phyloP scores from a whole-genome alignment of 352 stramenopile species.

The Elongisporangium anandrum region DNA sequence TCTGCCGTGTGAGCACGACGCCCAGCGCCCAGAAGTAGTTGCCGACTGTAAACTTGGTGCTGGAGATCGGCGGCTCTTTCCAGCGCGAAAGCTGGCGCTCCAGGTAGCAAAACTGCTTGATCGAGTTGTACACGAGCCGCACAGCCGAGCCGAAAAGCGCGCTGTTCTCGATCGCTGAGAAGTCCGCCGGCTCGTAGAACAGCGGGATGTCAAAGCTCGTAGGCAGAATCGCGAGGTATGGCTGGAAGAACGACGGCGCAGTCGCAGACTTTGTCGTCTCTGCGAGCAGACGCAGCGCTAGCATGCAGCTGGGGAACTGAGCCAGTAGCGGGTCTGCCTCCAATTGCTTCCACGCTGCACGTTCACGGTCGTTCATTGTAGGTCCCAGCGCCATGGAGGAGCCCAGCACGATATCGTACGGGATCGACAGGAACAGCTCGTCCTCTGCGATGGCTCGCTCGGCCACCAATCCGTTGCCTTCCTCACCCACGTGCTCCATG shows the following conservation, averaged over 20 bases:
- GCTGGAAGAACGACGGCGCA: conserved; percentile 30
- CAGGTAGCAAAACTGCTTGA: conserved; percentile 62
- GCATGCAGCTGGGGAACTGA: conserved; percentile 32
- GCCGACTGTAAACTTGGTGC: conserved; percentile 33
- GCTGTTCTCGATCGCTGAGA: conserved; percentile 33
- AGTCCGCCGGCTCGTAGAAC: conserved; percentile 39
- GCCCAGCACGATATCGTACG: conserved; percentile 25
- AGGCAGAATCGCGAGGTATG: conserved; percentile 45
- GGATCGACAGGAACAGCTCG: conserved; percentile 27
- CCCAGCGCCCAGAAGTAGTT: conserved; percentile 57
- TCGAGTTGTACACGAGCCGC: conserved; percentile 49
- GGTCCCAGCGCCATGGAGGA: conserved; percentile 17
- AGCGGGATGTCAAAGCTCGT: conserved; percentile 40
- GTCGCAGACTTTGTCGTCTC: conserved; percentile 18
- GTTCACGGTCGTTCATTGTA: conserved; percentile 1
- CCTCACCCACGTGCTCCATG: conserved; percentile 17
- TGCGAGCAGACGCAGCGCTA: conserved; percentile 34
- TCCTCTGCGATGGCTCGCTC: conserved; percentile 14
- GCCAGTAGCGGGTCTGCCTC: conserved; percentile 28
- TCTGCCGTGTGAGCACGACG: conserved; percentile 60
- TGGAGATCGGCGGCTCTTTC: conserved; percentile 17
- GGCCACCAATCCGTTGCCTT: conserved; percentile 29
- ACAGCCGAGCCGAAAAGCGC: conserved; percentile 31
- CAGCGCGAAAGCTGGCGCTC: conserved; percentile 17
- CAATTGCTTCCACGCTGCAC: conserved; percentile 18